These are phyloP conservation scores for Lachnellula suecica DNA, from an alignment of 2,329 filamentous ascomycete species.

Conservation along the genomic window DNA sequence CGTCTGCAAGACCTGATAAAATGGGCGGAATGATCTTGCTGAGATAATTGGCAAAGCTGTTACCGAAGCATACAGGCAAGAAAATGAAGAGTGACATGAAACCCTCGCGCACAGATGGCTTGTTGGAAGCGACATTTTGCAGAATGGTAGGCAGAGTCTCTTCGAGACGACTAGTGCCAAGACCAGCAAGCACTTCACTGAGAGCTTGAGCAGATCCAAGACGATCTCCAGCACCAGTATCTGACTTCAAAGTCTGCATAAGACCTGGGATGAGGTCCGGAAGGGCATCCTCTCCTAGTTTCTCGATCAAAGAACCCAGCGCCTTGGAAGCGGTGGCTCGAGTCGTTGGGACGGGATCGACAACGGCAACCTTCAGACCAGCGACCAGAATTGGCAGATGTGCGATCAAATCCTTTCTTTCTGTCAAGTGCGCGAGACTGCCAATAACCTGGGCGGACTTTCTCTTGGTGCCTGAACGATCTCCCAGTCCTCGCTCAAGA, in stretches of 20 bases:
- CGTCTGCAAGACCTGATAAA: conserved; percentile 88
- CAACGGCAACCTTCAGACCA: conserved; percentile 82
- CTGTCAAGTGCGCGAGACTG: conserved; percentile 93
- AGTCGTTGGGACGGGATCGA: conserved; percentile 95
- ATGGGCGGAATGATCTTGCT: conserved; percentile 95
- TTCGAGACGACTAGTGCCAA: conserved; percentile 89
- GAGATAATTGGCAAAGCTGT: conserved; percentile 95
- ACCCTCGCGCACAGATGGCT: conserved; percentile 87
- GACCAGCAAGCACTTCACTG: conserved; percentile 90
- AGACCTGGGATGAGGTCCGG: conserved; percentile 96
- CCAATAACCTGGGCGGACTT: conserved; percentile 98
- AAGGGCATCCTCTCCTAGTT: conserved; percentile 92
- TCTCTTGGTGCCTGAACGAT: conserved; percentile 91
- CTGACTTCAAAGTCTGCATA: conserved; percentile 96
- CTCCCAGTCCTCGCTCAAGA: conserved; percentile 84
- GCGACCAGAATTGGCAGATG: conserved; percentile 92
- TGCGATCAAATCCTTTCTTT: conserved; percentile 87
- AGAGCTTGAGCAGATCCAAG: conserved; percentile 95
- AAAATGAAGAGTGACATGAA: conserved; percentile 99
- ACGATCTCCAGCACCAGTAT: conserved; percentile 93
- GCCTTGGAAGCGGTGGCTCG: conserved; percentile 95
- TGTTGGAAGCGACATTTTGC: conserved; percentile 91
- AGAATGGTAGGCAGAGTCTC: conserved; percentile 95
- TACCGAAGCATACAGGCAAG: conserved; percentile 97
- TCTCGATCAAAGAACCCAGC: conserved; percentile 94